Percentiles rank a stretch among this genome's conserved stretches.
Evolutionary conservation across 257 asterid genomes (phyloP).

Genomic region (Vinca minor): DNA sequence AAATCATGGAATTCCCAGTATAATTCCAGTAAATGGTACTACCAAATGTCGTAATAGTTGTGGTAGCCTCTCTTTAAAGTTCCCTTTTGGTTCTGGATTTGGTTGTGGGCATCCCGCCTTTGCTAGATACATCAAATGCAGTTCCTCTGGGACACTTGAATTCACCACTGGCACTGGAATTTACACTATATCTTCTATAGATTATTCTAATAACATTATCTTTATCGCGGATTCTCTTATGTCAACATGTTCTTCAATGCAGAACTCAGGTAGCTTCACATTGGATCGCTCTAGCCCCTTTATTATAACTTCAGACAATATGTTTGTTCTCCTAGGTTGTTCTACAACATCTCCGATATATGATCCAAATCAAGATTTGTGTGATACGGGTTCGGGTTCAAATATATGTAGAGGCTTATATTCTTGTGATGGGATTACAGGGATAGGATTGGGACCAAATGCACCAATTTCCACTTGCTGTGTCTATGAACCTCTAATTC

Average conservation of each 20-base stretch:
- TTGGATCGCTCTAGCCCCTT: conserved; percentile 39
- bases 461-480: conserved; percentile 54
- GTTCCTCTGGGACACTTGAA: conserved; percentile 25
- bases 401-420: conserved; percentile 52
- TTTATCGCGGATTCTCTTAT: conserved; percentile 48
- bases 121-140: conserved; percentile 38
- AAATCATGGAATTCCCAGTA: conserved; percentile 33
- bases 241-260: conserved; percentile 77
- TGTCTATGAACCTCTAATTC: conserved; percentile 38
- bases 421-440: conserved; percentile 43
- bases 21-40: conserved; percentile 34
- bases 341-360: conserved; percentile 56
- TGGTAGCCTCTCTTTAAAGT: conserved; percentile 38
- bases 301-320: conserved; percentile 28
- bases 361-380: conserved; percentile 42
- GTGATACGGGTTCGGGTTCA: conserved; percentile 52
- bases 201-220: conserved; percentile 38
- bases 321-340: conserved; percentile 56
- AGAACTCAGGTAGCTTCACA: conserved; percentile 52
- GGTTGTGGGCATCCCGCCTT: conserved; percentile 65
- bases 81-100: conserved; percentile 50
- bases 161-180: conserved; percentile 37
- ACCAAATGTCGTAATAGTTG: conserved; percentile 46
- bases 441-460: conserved; percentile 53
- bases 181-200: conserved; percentile 43